A percentile compares a stretch with the other conserved stretches of the same genome.
Evolutionary conservation across 2,329 filamentous ascomycete species (phyloP).

Genomic region (Fusarium nanum): DNA sequence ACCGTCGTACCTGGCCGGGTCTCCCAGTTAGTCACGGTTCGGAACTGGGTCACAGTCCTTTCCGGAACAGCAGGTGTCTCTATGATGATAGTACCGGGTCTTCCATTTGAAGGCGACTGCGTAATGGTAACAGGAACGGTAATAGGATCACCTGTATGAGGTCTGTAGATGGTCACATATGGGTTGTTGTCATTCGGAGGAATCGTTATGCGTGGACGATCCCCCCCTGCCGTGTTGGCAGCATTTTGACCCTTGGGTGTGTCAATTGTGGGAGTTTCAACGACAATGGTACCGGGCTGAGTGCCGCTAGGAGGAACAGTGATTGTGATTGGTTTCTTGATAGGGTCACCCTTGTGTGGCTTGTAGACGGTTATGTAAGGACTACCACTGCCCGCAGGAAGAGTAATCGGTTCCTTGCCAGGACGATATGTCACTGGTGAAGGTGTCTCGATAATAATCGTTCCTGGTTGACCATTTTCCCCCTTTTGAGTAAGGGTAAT

Average conservation of each 20-base stretch:
- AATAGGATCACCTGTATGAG: slow-evolving; percentile 22
- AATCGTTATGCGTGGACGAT: slow-evolving; percentile 22
- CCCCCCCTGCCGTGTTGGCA: not conserved
- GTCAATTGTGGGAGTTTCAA: slow-evolving; percentile 26
- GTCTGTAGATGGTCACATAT: slow-evolving; percentile 31
- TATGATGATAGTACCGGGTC: slow-evolving; percentile 31
- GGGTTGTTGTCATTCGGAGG: slow-evolving; percentile 30
- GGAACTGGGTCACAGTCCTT: no score
- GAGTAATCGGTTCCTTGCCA: slow-evolving; percentile 23
- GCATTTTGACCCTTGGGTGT: slow-evolving; percentile 25
- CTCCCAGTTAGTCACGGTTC: not conserved
- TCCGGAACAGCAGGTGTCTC: slow-evolving; percentile 10
- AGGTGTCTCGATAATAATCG: slow-evolving; percentile 31
- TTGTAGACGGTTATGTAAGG: slow-evolving; percentile 26
- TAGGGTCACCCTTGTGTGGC: slow-evolving; percentile 18
- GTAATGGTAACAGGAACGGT: slow-evolving; percentile 27
- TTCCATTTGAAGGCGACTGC: slow-evolving; percentile 11
- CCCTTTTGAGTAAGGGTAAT: slow-evolving; percentile 32
- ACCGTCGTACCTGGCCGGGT: not conserved
- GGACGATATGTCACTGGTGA: slow-evolving; percentile 7
- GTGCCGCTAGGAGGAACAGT: slow-evolving; percentile 14
- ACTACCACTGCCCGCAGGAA: slow-evolving; percentile 13
- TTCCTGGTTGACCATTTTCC: slow-evolving; percentile 24
- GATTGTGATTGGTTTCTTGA: slow-evolving; percentile 15
- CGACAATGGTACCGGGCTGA: slow-evolving; percentile 23